Evolutionary conservation across 2,329 filamentous ascomycete genomes (phyloP), one percentile per base, ranked within the genome.

Genomic region (Metarhizium brunneum): DNA sequence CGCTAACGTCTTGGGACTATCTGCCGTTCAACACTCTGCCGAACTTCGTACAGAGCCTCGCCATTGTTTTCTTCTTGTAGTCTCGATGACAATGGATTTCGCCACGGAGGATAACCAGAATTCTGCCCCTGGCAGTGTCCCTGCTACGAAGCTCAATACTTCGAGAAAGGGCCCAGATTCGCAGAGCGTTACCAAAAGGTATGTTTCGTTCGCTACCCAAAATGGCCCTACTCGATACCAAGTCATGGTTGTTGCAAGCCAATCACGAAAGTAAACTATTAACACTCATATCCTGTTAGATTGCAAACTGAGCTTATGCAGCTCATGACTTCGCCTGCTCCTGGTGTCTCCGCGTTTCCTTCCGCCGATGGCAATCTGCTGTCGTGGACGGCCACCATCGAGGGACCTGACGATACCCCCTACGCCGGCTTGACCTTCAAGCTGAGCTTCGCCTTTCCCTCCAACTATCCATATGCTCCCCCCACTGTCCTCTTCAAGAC

Each of bases 251-350:
- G 18, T 25, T 6, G 6, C n/a, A 45, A 16, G 4, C 7, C 42
- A 11, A 18, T 45, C 16, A 20, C 10, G 11, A 10, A 42, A 43
- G 2, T 7, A 18, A 11, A 13, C 8, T 8, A 29, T 48, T 58
- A 32, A 58, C 54, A 47, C 2, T 4, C 4, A 4, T 14, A 3
- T 38, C n/a, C 4, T 30, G 10, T 29, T 67, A 97, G 94, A 66
- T 81, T 99, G 56, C 94, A 99, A 74, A 95, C 92, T 51, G 94
- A 99, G 74, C 82, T 99, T 63, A 97, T 99, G 92, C 87, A 94
- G 71, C 85, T 99, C 64, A 97, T 99, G 94, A 92, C 91, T 65
- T 92, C 92, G 47, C 87, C 92, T 2, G 92, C 92, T 0, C 90
- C 92, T 14, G 94, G 94, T 62, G 86, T 97, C 66, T 96, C 92